Base-by-base conservation (phyloP, 1,139 yeast species). In the Arxiozyma heterogenica region DNA sequence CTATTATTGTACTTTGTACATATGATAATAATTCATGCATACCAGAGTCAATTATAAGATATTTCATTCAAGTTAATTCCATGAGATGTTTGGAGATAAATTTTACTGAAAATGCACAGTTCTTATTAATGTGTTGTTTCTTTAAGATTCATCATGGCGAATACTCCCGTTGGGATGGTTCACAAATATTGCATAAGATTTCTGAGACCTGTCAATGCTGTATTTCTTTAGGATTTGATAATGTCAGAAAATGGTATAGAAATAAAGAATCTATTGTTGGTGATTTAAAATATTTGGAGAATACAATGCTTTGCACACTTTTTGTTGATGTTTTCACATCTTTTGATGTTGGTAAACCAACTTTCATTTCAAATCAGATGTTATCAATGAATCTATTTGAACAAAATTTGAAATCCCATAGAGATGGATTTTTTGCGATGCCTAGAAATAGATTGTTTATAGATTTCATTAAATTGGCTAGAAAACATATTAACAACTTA, bases 261-360 rank as follows among this genome's bases (percentile, higher is more conserved):
- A 55, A 55, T 48, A 54, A 58, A 41, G 51, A 48, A n/a, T 50
- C 51, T 41, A 23, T 53, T 8, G 57, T 57, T 1, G 61, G 63
- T 1, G 58, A 57, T 12, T 53, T 57, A n/a, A 49, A 53, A 44
- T 53, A 54, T 17, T 42, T 65, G 44, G 58, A 56, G 25, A 59
- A 59, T 34, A 51, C 64, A 30, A 65, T 68, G 65, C 53, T 54
- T 23, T 66, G 67, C 66, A 55, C 65, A 5, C 50, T 65, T 8
- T 63, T 57, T 45, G 58, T 60, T 12, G 70, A 67, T 53, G 53
- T 61, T 5, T 51, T 54, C 20, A 57, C 59, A 30, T 59, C 70
- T 3, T 60, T 64, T 47, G 66, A 64, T 38, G 51, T 61, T 47
- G 70, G 70, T 8, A 59, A 58, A 45, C 63, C 68, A 1, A 52